These are phyloP conservation scores for Leccinellum luteum DNA, from an alignment of 768 basidiomycete genomes.

Conservation along the genomic window DNA sequence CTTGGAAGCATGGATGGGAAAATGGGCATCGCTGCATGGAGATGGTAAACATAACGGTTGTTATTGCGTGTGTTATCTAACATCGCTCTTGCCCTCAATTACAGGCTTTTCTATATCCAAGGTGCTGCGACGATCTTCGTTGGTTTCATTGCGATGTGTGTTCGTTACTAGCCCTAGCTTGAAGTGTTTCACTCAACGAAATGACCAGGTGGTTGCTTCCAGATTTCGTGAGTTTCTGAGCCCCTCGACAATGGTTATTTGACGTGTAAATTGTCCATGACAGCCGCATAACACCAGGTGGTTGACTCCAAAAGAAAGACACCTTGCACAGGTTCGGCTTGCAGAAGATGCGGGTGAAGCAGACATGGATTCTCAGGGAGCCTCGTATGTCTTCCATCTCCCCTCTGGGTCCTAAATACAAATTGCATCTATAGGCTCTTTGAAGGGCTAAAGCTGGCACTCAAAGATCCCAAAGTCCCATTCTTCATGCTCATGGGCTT, in stretches of 20 bases:
- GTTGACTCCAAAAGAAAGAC: conserved; percentile 49
- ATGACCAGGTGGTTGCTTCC: conserved; percentile 51
- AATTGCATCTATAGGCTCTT: conserved; percentile 11
- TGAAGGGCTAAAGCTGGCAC: conserved; percentile 43
- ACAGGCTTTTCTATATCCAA: conserved; percentile 72
- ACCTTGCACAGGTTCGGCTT: conserved; percentile 60
- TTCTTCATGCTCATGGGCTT: conserved; percentile 54
- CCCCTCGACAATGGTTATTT: neutral
- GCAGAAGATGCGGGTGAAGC: conserved; percentile 70
- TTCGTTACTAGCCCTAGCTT: neutral
- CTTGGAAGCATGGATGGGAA: conserved; percentile 66
- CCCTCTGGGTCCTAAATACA: neutral
- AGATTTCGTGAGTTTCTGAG: conserved; percentile 48
- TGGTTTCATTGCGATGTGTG: conserved; percentile 53
- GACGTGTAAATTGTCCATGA: neutral
- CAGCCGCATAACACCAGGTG: conserved; percentile 64
- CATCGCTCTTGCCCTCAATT: neutral
- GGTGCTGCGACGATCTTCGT: conserved; percentile 61
- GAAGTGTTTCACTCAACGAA: neutral
- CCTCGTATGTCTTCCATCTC: conserved; percentile 46
- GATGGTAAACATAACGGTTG: conserved; percentile 44
- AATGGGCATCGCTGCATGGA: conserved; percentile 66
- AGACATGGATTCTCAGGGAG: conserved; percentile 51
- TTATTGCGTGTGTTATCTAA: neutral
- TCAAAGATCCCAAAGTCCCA: conserved; percentile 53